Conservation (phyloP, 768 basidiomycete species). For the Leccinum rimulosum region DNA sequence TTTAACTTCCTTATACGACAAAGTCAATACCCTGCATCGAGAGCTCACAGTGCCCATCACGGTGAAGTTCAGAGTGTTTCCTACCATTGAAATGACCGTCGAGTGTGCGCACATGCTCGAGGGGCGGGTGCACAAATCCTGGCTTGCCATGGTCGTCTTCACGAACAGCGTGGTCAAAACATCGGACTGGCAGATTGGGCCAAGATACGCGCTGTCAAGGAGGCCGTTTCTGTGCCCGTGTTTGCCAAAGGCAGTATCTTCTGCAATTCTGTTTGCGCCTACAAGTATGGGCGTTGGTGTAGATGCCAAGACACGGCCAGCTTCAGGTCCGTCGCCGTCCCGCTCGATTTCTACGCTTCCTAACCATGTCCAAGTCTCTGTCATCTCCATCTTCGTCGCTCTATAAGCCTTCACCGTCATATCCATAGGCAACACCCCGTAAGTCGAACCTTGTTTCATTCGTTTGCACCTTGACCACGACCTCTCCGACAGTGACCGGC, state of each 20-base stretch:
- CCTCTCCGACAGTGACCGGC: too few relatives aligned
- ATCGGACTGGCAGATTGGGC: conserved; percentile 85
- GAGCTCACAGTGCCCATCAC: conserved; percentile 91
- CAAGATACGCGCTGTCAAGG: conserved; percentile 88
- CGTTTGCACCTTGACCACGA: too few relatives aligned
- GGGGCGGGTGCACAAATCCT: conserved; percentile 93
- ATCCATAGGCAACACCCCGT: too few relatives aligned
- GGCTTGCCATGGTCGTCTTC: conserved; percentile 87
- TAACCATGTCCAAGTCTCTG: too few relatives aligned
- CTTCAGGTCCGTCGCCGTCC: too few relatives aligned
- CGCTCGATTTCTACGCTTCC: too few relatives aligned
- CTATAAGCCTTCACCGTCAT: too few relatives aligned
- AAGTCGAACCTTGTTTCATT: too few relatives aligned
- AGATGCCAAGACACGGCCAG: not conserved
- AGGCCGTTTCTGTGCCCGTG: conserved; percentile 87
- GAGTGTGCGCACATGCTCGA: conserved; percentile 96
- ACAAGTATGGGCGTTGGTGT: conserved; percentile 18
- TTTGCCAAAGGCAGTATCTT: conserved; percentile 97
- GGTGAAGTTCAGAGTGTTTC: conserved; percentile 93
- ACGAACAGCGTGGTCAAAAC: conserved; percentile 89
- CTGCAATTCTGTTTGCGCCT: conserved; percentile 68
- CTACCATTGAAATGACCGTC: conserved; percentile 81
- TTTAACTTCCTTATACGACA: not conserved
- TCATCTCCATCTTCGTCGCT: too few relatives aligned
- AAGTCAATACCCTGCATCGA: conserved; percentile 83